phyloP scores from a whole-genome alignment of 768 basidiomycete species.

The Boletus vinaceobasis region DNA sequence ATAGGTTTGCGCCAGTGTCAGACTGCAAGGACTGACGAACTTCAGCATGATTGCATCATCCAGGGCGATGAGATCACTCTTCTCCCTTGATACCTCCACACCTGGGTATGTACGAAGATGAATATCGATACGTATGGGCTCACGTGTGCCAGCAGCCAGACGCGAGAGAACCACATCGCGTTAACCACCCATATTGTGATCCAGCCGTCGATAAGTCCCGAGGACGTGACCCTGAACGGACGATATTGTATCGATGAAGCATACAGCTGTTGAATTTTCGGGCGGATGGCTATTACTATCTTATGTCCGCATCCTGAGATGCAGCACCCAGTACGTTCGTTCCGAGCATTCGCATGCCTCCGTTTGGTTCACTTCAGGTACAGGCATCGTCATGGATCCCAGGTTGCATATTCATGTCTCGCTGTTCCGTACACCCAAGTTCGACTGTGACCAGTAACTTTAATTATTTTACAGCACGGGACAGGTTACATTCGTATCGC shows the following conservation, averaged over 20 bases:
- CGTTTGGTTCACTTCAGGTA: not conserved
- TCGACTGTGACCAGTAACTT: not conserved
- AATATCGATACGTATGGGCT: not conserved
- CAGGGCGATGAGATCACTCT: slow-evolving; percentile 13
- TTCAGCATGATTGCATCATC: slow-evolving; percentile 9
- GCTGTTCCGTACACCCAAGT: not conserved
- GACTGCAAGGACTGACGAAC: not conserved
- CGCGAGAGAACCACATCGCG: not conserved
- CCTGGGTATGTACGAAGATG: not conserved
- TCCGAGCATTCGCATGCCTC: not conserved
- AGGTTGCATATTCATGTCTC: not conserved
- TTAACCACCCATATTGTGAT: slow-evolving; percentile 13
- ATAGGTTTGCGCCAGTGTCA: not conserved
- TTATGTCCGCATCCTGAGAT: not conserved
- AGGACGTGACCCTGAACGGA: not conserved
- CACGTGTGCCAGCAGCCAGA: slow-evolving; percentile 1
- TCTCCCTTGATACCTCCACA: not conserved
- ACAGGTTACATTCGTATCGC: not conserved
- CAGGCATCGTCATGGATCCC: not conserved
- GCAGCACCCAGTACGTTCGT: not conserved
- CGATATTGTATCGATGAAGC: not conserved
- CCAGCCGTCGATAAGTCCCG: not conserved
- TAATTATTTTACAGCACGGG: not conserved
- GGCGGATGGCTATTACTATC: not conserved
- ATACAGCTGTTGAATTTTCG: not conserved